These are phyloP conservation scores for Ophiosphaerella herpotricha DNA, from an alignment of 2,329 filamentous ascomycete genomes.

Conservation along the genomic window DNA sequence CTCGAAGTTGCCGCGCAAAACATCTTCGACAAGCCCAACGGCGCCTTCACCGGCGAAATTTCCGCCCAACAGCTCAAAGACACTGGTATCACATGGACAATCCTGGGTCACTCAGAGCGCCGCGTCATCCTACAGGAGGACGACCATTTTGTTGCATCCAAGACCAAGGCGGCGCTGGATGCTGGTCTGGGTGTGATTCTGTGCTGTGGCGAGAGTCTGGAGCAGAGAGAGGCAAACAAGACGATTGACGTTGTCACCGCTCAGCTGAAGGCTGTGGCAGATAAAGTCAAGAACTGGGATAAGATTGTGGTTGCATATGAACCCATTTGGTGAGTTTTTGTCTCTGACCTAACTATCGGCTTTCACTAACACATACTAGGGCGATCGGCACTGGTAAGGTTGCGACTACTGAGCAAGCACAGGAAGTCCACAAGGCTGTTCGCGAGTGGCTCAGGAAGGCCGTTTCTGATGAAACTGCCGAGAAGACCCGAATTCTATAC, in stretches of 20 bases:
- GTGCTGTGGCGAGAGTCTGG: conserved; percentile 94
- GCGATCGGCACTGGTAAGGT: conserved; percentile 77
- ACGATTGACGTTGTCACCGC: conserved; percentile 84
- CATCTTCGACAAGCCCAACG: conserved; percentile 95
- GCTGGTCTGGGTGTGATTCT: conserved; percentile 89
- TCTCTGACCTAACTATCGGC: background rate
- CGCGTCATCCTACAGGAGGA: conserved; percentile 86
- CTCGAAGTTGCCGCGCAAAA: conserved; percentile 94
- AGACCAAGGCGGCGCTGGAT: conserved; percentile 91
- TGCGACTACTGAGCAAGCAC: conserved; percentile 49
- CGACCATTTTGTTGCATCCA: conserved; percentile 81
- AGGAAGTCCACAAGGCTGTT: conserved; percentile 70
- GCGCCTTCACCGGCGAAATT: conserved; percentile 97
- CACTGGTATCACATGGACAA: conserved; percentile 82
- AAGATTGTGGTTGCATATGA: conserved; percentile 98
- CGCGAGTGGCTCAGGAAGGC: conserved; percentile 79
- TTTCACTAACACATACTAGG: conserved; percentile 45
- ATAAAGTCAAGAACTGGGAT: conserved; percentile 82
- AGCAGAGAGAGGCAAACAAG: conserved; percentile 84
- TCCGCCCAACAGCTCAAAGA: conserved; percentile 90
- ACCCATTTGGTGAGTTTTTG: conserved; percentile 80
- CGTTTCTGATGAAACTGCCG: conserved; percentile 76
- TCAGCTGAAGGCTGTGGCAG: conserved; percentile 82
- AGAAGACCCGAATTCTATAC: conserved; percentile 92
- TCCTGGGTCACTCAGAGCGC: conserved; percentile 94